Conservation (phyloP, 2,329 filamentous ascomycete species). For the Coniochaeta sp. region DNA sequence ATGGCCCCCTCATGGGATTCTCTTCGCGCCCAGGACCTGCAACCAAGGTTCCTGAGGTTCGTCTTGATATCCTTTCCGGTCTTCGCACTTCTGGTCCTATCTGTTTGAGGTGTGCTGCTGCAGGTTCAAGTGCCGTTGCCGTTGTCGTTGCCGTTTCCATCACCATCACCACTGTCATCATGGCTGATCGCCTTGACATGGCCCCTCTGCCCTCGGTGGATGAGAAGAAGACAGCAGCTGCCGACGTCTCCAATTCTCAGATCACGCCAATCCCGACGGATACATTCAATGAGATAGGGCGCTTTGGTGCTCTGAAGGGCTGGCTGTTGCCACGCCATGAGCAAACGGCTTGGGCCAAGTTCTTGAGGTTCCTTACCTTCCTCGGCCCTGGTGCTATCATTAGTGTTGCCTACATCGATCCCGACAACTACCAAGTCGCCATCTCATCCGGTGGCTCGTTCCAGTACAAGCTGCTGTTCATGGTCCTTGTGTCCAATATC, state of each 20-base stretch:
- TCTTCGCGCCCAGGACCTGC: not conserved
- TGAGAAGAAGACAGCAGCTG: not conserved
- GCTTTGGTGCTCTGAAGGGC: not conserved
- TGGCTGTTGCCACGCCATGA: not conserved
- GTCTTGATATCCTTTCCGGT: not conserved
- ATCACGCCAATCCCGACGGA: not conserved
- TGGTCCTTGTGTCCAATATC: conserved; percentile 57
- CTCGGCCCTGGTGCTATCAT: conserved; percentile 19
- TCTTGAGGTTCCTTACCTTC: conserved; percentile 16
- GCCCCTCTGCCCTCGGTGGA: not conserved
- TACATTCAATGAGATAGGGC: not conserved
- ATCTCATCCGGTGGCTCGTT: conserved; percentile 55
- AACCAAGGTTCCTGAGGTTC: too few relatives aligned
- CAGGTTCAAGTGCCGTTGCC: not conserved
- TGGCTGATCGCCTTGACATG: not conserved
- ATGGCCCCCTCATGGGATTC: not conserved
- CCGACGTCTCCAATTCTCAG: not conserved
- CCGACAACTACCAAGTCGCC: conserved; percentile 18
- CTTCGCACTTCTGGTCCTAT: not conserved
- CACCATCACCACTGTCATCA: too few relatives aligned
- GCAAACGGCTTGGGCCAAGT: conserved; percentile 1
- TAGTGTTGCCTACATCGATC: conserved; percentile 20
- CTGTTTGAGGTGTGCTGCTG: not conserved
- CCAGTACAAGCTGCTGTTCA: conserved; percentile 55
- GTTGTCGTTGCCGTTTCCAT: too few relatives aligned